Base-by-base conservation (phyloP, 345 rosid genomes). In the Citrus medica region DNA sequence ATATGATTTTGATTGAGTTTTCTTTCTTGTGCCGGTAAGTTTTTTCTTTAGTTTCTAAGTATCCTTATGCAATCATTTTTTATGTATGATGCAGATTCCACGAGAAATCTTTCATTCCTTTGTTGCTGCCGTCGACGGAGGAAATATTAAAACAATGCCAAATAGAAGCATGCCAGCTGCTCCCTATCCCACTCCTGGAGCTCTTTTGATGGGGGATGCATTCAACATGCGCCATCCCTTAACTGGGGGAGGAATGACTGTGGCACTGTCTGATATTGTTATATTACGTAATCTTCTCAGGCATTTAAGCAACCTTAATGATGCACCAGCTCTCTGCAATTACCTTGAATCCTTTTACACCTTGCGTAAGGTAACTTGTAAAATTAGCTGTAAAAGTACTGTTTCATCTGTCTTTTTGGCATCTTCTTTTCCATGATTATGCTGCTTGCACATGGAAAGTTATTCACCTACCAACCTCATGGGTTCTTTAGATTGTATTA, bases 241-340 rank as follows among this genome's bases (percentile, higher is more conserved):
- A 30, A 88, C 92, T 4, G 92, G 92, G 17, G 92, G 91, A 67
- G 92, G 92, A 78, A 89, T 89, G 92, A 88, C 92, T 9, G 91
- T 88, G 60, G 90, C 88, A 42, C 78, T 90, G 19, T 86, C 93
- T 1, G 93, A 88, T 74, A 84, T 90, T 33, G 90, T 84, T 78
- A 69, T 90, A 10, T 81, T 87, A 32, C 82, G 90, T 3, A 78
- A 88, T 67, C 87, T 90, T 68, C 89, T 90, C 22, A 78, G 69
- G 73, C 90, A 88, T 76, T 76, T 90, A 35, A 74, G 8, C 22
- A 82, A 87, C 79, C 83, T 88, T 38, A 83, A 76, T 30, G 85
- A 90, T 61, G 83, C 88, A n/a, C 51, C 86, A 46, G 30, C 82
- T 24, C 85, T 90, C 13, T 80, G 88, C 84, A 85, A 83, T 40